Conservation (phyloP, 768 basidiomycete genomes). For the Psilocybe tampanensis region DNA sequence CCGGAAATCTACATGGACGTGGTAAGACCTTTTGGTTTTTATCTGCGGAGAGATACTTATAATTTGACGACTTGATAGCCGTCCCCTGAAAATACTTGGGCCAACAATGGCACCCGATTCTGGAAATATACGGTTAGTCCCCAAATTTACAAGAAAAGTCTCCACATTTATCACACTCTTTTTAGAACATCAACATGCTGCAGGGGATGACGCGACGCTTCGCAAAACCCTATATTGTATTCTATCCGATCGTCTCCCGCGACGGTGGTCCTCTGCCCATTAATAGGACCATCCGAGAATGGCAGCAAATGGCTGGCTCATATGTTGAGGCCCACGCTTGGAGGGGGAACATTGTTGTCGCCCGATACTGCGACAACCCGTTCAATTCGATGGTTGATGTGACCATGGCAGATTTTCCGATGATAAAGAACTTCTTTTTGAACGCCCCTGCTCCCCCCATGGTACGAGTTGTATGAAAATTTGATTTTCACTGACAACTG, state of each 20-base stretch:
- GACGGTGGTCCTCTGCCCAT: slow-evolving; percentile 83
- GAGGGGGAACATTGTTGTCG: slow-evolving; percentile 80
- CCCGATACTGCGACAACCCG: slow-evolving; percentile 63
- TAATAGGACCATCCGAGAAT: slow-evolving; percentile 75
- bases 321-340: slow-evolving; percentile 70
- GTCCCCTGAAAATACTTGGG: not conserved
- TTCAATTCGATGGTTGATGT: slow-evolving; percentile 66
- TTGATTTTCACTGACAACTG: not conserved
- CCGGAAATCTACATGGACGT: slow-evolving; percentile 88
- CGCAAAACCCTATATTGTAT: slow-evolving; percentile 77
- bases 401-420: slow-evolving; percentile 84
- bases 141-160: slow-evolving; percentile 10
- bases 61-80: not conserved
- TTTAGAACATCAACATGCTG: slow-evolving; percentile 70
- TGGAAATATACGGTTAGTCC: slow-evolving; percentile 74
- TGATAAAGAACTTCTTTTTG: slow-evolving; percentile 77
- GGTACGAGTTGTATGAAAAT: slow-evolving; percentile 16
- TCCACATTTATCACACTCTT: slow-evolving; percentile 12
- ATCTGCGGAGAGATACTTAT: not conserved
- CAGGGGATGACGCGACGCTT: slow-evolving; percentile 84
- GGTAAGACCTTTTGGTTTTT: slow-evolving; percentile 30
- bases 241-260: slow-evolving; percentile 75
- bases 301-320: slow-evolving; percentile 57
- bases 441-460: slow-evolving; percentile 61
- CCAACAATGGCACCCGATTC: slow-evolving; percentile 54